phyloP scores from a whole-genome alignment of 2,329 filamentous ascomycete genomes.

The Pleurostoma richardsiae region DNA sequence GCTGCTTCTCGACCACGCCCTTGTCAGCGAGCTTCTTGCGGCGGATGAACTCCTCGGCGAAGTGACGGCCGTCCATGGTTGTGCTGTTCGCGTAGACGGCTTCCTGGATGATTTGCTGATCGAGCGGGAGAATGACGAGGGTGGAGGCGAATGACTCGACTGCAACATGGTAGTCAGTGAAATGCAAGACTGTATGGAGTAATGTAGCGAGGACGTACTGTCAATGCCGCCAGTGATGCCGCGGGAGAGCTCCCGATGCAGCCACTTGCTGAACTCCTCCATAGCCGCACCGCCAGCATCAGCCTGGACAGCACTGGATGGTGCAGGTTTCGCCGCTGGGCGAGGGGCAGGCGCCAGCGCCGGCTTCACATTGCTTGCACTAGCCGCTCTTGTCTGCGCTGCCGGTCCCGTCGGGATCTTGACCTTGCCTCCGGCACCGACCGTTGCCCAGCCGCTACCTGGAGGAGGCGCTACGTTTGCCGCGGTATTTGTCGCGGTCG shows the following conservation, averaged over 20 bases:
- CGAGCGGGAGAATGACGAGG: slow-evolving; percentile 70
- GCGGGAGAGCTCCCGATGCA: slow-evolving; percentile 70
- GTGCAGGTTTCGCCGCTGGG: slow-evolving; percentile 32
- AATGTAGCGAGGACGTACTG: slow-evolving; percentile 30
- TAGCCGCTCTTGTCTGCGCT: slow-evolving; percentile 40
- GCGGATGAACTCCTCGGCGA: slow-evolving; percentile 89
- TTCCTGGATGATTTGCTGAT: slow-evolving; percentile 80
- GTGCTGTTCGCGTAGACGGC: slow-evolving; percentile 81
- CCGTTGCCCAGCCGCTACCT: slow-evolving; percentile 80
- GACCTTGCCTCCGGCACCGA: slow-evolving; percentile 87
- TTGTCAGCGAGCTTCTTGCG: slow-evolving; percentile 92
- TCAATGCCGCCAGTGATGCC: slow-evolving; percentile 56
- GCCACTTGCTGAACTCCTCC: slow-evolving; percentile 94
- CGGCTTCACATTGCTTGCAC: slow-evolving; percentile 35
- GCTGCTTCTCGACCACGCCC: slow-evolving; percentile 71
- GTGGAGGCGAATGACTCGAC: slow-evolving; percentile 77
- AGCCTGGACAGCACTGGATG: slow-evolving; percentile 31
- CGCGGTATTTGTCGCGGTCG: slow-evolving; percentile 32
- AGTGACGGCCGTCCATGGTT: slow-evolving; percentile 88
- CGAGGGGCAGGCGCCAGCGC: not conserved
- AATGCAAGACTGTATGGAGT: not conserved
- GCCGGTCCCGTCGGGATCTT: slow-evolving; percentile 65
- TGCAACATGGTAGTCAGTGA: slow-evolving; percentile 24
- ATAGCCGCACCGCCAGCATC: slow-evolving; percentile 50
- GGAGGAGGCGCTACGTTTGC: slow-evolving; percentile 10